phyloP scores from a whole-genome alignment of 768 basidiomycete genomes.

The Tulasnella sp. region DNA sequence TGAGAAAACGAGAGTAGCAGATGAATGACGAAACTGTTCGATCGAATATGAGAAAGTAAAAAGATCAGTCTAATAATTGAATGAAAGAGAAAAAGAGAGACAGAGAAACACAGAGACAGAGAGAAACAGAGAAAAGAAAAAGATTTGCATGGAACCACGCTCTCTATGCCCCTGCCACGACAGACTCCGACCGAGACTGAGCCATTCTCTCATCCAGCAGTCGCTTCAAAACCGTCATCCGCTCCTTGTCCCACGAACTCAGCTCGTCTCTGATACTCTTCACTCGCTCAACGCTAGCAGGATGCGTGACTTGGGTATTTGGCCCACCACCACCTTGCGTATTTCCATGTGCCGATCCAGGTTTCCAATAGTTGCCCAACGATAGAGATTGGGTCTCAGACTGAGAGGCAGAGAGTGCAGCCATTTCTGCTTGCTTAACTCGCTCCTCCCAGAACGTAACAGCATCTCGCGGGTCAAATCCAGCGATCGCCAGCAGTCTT shows the following conservation, averaged over 20 bases:
- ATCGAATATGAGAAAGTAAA: neutral
- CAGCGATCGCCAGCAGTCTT: conserved; percentile 84
- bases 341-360: conserved; percentile 3
- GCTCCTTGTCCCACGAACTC: conserved; percentile 44
- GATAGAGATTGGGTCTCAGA: neutral
- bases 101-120: neutral
- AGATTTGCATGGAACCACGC: neutral
- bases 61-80: neutral
- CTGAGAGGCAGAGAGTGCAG: conserved; percentile 17
- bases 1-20: neutral
- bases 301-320: conserved; percentile 37
- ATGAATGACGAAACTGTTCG: neutral
- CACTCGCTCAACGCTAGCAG: conserved; percentile 52
- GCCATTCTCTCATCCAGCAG: neutral
- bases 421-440: conserved; percentile 21
- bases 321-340: conserved; percentile 25
- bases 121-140: neutral
- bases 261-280: conserved; percentile 53
- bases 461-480: conserved; percentile 75
- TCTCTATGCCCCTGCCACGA: neutral
- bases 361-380: conserved; percentile 18
- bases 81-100: neutral
- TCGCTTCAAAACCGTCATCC: neutral
- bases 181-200: neutral
- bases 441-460: conserved; percentile 66